A percentile compares a stretch with the other conserved stretches of the same genome.
These are phyloP conservation scores for Xylariaceae sp. DNA, from an alignment of 2,329 filamentous ascomycete species.

Conservation along the genomic window DNA sequence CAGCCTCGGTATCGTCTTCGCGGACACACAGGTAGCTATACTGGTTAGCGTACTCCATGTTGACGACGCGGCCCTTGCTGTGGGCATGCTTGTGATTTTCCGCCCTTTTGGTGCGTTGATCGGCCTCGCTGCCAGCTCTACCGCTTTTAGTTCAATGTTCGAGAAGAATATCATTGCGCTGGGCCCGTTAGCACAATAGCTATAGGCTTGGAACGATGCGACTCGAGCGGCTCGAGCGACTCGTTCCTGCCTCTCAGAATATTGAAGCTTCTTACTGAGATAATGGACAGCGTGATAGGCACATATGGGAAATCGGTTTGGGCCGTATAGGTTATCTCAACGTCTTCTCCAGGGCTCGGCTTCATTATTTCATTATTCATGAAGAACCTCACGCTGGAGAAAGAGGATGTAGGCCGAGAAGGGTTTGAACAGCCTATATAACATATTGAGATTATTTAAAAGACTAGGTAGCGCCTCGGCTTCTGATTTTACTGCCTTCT, in stretches of 20 bases:
- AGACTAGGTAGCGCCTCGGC: no score
- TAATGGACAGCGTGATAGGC: not conserved
- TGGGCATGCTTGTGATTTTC: slow-evolving; percentile 42
- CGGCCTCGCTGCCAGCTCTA: slow-evolving; percentile 44
- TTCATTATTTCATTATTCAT: not conserved
- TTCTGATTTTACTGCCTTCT: no score
- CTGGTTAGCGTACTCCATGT: slow-evolving; percentile 42
- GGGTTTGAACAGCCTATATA: not conserved
- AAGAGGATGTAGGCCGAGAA: slow-evolving; percentile 3
- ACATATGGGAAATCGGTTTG: not conserved
- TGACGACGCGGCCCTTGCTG: slow-evolving; percentile 44
- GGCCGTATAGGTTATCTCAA: slow-evolving; percentile 1
- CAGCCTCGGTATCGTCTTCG: slow-evolving; percentile 15
- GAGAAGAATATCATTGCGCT: no score
- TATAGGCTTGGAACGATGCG: no score
- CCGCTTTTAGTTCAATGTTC: slow-evolving; percentile 45
- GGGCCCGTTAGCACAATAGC: no score
- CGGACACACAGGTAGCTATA: slow-evolving; percentile 35
- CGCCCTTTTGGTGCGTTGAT: slow-evolving; percentile 47
- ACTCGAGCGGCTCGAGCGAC: no score
- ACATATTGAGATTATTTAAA: not conserved
- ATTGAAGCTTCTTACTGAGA: not conserved
- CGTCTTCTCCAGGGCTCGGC: not conserved
- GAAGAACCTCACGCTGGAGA: slow-evolving; percentile 1
- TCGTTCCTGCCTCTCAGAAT: no score